Percentiles rank a stretch among this genome's conserved stretches.
These are phyloP conservation scores for Amaranthus tricolor DNA, from an alignment of 179 eudicot species.

Conservation along the genomic window DNA sequence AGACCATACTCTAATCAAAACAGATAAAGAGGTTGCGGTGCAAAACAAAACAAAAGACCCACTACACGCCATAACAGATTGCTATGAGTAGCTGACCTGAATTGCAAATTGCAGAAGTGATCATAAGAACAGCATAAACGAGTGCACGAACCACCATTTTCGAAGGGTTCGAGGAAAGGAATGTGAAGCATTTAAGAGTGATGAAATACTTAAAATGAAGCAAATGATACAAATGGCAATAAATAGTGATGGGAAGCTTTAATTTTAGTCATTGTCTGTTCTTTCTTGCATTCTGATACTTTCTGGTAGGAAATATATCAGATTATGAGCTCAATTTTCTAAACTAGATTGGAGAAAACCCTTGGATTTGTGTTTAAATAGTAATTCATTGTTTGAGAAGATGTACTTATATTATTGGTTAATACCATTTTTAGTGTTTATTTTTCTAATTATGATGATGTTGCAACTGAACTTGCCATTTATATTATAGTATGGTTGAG, in stretches of 20 bases:
- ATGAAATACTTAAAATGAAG: not conserved
- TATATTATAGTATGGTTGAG: conserved; percentile 21
- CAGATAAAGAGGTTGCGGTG: no score
- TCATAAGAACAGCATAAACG: conserved; percentile 20
- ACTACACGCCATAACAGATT: not conserved
- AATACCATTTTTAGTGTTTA: not conserved
- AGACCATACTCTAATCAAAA: no score
- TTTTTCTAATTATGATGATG: not conserved
- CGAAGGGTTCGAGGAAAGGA: conserved; percentile 6
- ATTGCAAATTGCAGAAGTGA: conserved; percentile 21
- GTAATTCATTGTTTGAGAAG: not conserved
- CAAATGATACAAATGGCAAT: conserved; percentile 12
- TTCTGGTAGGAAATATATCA: conserved; percentile 35
- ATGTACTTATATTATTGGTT: conserved; percentile 3
- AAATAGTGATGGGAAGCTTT: conserved; percentile 17
- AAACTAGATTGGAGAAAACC: conserved; percentile 21
- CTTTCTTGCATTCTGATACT: conserved; percentile 10
- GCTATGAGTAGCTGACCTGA: conserved; percentile 25
- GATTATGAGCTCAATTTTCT: conserved; percentile 17
- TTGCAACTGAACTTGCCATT: not conserved
- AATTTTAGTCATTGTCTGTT: conserved; percentile 8
- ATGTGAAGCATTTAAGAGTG: conserved; percentile 11
- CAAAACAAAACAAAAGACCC: no score
- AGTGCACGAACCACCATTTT: conserved; percentile 22
- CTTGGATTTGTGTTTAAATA: not conserved